phyloP scores from a whole-genome alignment of 352 stramenopile genomes.

The Thraustochytrium striatum region DNA sequence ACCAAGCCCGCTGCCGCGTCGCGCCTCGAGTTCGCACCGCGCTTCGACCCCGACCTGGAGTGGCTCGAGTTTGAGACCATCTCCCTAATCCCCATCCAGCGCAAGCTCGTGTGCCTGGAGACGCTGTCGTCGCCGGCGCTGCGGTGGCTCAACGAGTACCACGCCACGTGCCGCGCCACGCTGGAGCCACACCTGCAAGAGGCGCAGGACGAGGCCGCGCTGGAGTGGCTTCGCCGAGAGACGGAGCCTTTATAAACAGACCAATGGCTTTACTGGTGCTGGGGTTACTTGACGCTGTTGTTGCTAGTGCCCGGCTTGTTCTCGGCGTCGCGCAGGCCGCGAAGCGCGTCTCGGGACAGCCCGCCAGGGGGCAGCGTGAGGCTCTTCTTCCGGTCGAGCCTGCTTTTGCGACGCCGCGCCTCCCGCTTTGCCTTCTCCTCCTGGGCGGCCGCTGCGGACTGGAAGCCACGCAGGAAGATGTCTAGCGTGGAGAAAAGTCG shows the following conservation, averaged over 20 bases:
- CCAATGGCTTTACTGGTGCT: no score
- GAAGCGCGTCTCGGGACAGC: no score
- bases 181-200: not conserved
- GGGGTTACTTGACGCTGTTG: no score
- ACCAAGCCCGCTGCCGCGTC: constrained; percentile 72
- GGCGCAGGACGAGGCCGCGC: not conserved
- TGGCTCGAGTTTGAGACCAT: constrained; percentile 80
- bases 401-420: no score
- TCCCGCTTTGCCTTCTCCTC: not conserved
- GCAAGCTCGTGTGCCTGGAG: constrained; percentile 87
- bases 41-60: constrained; percentile 50
- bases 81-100: constrained; percentile 96
- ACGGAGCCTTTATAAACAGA: no score
- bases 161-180: constrained; percentile 43
- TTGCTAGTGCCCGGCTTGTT: no score
- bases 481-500: constrained; percentile 45
- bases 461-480: constrained; percentile 22
- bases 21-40: constrained; percentile 49
- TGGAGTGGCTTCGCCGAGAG: constrained; percentile 11
- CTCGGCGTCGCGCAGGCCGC: no score
- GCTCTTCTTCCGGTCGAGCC: no score
- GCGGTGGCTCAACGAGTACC: constrained; percentile 87
- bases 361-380: no score
- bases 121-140: constrained; percentile 84
- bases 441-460: not conserved